Percentiles rank a stretch among this genome's conserved stretches.
Conservation (phyloP, 768 basidiomycete genomes). For the Leccinum obscurum region DNA sequence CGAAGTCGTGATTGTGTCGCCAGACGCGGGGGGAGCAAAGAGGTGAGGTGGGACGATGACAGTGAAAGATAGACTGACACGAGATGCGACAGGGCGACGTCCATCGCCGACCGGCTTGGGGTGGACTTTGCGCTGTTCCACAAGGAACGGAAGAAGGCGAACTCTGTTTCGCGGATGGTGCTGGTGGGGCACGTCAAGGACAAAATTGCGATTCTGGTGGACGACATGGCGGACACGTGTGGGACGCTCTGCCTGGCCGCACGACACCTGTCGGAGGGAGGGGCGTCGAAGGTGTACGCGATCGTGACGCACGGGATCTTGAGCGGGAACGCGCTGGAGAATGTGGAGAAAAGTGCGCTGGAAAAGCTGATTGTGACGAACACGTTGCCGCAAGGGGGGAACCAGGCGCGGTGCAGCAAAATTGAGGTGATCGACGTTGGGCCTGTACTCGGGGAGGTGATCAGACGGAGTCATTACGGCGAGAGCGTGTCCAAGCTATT, state of each 20-base stretch:
- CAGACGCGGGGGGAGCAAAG: constrained; percentile 98
- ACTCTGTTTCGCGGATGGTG: constrained; percentile 92
- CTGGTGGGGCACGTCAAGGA: constrained; percentile 93
- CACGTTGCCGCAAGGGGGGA: constrained; percentile 87
- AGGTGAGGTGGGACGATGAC: constrained; percentile 49
- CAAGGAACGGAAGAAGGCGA: constrained; percentile 97
- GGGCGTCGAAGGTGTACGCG: constrained; percentile 82
- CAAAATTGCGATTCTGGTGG: constrained; percentile 92
- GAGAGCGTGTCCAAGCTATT: constrained; percentile 89
- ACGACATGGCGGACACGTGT: constrained; percentile 99
- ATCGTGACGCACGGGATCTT: constrained; percentile 97
- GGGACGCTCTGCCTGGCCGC: constrained; percentile 94
- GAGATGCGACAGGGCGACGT: constrained; percentile 72
- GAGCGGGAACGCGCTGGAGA: constrained; percentile 82
- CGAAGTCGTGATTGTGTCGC: constrained; percentile 92
- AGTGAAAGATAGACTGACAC: constrained; percentile 16
- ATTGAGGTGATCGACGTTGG: constrained; percentile 96
- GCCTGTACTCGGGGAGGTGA: constrained; percentile 93
- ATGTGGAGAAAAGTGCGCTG: constrained; percentile 70
- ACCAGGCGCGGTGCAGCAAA: constrained; percentile 69
- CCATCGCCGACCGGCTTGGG: constrained; percentile 92
- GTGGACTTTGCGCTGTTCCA: constrained; percentile 99
- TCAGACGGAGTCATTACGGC: constrained; percentile 95
- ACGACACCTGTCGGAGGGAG: constrained; percentile 83
- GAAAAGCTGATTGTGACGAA: constrained; percentile 98